Percentiles rank a stretch among this genome's conserved stretches.
These are phyloP conservation scores for Termitomyces sp. DNA, from an alignment of 768 basidiomycete species.

Conservation along the genomic window DNA sequence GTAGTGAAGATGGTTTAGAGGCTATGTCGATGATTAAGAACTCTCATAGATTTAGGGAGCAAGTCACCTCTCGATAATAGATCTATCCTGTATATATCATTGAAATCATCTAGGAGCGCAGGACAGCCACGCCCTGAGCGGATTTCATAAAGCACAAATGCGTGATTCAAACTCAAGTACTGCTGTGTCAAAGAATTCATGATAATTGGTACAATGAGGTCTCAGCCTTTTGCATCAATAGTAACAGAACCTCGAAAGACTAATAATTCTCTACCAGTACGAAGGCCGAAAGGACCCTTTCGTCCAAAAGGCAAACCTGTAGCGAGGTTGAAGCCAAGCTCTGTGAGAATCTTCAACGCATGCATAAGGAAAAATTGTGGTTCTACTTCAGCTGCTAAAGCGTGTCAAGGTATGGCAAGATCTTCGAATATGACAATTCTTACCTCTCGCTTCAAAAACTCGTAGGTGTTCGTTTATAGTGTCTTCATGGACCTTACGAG, in stretches of 20 bases:
- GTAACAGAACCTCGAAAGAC: conserved; percentile 49
- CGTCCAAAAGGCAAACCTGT: conserved; percentile 61
- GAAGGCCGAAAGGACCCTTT: conserved; percentile 39
- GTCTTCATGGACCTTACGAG: conserved; percentile 33
- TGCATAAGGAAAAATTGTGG: conserved; percentile 57
- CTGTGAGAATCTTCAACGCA: conserved; percentile 54
- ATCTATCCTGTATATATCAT: background rate
- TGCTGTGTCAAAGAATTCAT: background rate
- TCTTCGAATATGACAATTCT: background rate
- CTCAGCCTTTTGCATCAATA: conserved; percentile 7
- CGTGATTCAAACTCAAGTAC: background rate
- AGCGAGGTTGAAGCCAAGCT: conserved; percentile 58
- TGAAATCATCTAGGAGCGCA: background rate
- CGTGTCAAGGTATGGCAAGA: background rate
- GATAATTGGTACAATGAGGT: background rate
- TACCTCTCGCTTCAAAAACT: conserved; percentile 50
- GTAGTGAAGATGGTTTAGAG: conserved; percentile 49
- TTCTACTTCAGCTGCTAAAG: conserved; percentile 40
- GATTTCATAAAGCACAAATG: background rate
- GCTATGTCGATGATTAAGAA: no score
- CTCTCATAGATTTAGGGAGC: background rate
- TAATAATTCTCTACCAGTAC: conserved; percentile 54
- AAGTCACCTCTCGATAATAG: background rate
- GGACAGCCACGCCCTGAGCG: background rate
- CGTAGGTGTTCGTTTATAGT: conserved; percentile 48